phyloP scores from a whole-genome alignment of 805 yeast genomes.

The Clavispora phyllophila region DNA sequence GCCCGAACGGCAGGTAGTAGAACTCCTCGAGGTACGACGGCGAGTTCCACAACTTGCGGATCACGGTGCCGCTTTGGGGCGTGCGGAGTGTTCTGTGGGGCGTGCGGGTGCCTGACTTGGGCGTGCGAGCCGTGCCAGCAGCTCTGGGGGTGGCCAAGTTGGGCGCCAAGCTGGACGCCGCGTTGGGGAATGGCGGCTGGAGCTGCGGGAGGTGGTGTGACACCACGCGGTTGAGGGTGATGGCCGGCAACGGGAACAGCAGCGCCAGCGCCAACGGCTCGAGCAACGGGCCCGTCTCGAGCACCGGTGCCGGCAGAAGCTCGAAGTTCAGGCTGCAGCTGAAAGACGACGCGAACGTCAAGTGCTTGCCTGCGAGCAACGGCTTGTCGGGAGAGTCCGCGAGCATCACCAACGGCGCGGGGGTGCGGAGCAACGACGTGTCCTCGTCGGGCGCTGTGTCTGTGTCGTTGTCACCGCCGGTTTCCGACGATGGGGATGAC shows the following conservation, averaged over 20 bases:
- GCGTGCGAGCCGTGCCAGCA: constrained; percentile 22
- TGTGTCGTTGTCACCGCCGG: constrained; percentile 1
- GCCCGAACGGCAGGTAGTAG: constrained; percentile 42
- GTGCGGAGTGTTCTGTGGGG: constrained; percentile 35
- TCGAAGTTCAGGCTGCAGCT: constrained; percentile 63
- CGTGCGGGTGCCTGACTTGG: constrained; percentile 31
- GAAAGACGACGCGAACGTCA: constrained; percentile 59
- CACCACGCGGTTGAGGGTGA: constrained; percentile 6
- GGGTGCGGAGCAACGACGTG: constrained; percentile 11
- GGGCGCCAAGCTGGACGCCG: too few species aligned
- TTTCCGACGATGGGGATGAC: background rate
- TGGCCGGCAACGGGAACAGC: constrained; percentile 10
- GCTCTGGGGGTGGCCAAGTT: constrained; percentile 9
- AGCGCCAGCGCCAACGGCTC: constrained; percentile 38
- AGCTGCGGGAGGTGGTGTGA: constrained; percentile 7
- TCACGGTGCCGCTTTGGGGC: constrained; percentile 39
- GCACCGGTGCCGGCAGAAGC: constrained; percentile 52
- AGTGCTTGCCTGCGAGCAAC: constrained; percentile 34
- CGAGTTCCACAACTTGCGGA: constrained; percentile 57
- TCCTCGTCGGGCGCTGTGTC: constrained; percentile 7
- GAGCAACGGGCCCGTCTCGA: constrained; percentile 59
- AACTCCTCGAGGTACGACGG: constrained; percentile 66
- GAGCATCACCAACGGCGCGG: constrained; percentile 10
- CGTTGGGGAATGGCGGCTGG: constrained; percentile 6
- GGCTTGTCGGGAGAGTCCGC: constrained; percentile 38